Evolutionary conservation across 768 basidiomycete species (phyloP).

Genomic region (Hirschioporus abietinus): DNA sequence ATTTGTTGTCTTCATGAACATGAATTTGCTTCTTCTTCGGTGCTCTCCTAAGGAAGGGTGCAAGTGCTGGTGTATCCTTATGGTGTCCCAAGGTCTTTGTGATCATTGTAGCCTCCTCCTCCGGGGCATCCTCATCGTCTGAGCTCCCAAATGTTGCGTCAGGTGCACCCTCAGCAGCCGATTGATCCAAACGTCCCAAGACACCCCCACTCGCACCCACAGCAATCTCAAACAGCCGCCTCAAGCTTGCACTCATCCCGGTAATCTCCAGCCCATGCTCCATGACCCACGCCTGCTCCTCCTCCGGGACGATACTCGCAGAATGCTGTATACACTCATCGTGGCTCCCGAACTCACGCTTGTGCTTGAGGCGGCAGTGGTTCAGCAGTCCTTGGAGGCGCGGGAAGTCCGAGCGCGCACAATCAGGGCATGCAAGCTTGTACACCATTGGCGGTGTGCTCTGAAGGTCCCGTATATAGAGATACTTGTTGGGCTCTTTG

Average conservation of each 20-base stretch:
- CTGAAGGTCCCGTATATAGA: slow-evolving; percentile 34
- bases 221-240: slow-evolving; percentile 44
- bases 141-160: background rate
- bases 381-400: slow-evolving; percentile 48
- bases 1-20: slow-evolving; percentile 27
- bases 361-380: slow-evolving; percentile 45
- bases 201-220: slow-evolving; percentile 31
- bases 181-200: background rate
- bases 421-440: slow-evolving; percentile 38
- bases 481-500: slow-evolving; percentile 27
- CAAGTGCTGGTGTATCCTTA: slow-evolving; percentile 45
- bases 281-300: slow-evolving; percentile 28
- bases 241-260: slow-evolving; percentile 38
- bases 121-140: background rate
- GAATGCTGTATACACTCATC: slow-evolving; percentile 46
- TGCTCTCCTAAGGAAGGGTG: slow-evolving; percentile 42
- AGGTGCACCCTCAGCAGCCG: background rate
- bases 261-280: slow-evolving; percentile 34
- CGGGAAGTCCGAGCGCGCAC: slow-evolving; percentile 41
- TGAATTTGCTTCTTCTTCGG: slow-evolving; percentile 38
- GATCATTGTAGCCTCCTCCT: slow-evolving; percentile 29
- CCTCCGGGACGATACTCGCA: slow-evolving; percentile 32
- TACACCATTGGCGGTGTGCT: slow-evolving; percentile 27
- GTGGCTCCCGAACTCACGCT: slow-evolving; percentile 43
- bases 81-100: slow-evolving; percentile 46